Evolutionary conservation across 2,329 filamentous ascomycete species (phyloP), one percentile per base, ranked within the genome.

Genomic region (Helminthosporium solani): DNA sequence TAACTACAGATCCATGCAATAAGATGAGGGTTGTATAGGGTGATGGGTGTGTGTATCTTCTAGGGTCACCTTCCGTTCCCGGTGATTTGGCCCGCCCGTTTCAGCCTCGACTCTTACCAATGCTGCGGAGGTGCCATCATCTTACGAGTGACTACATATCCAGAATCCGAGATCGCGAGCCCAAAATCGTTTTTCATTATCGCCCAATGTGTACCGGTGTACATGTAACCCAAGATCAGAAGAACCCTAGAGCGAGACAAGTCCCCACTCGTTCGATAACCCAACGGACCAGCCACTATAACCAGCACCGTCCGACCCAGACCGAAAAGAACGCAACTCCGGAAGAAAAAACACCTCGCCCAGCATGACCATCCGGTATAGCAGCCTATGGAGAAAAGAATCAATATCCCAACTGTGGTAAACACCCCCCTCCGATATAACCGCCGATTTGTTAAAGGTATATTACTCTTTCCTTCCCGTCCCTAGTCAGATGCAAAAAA

Each of bases 401-500:
- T 38, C 20, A 19, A 38, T 38, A 38, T 38, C 35, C 31, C 58
- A 47, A 58, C 55, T 48, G 60, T 49, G 7, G 46, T 49, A 61
- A 66, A 64, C 58, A 63, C 63, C 60, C 7, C 28, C 46, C 35
- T 25, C 53, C 23, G 23, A 35, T 60, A 46, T 58, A 60, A 52
- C 60, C 58, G 54, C 53, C 52, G 7, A 50, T 46, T 47, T 12
- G 14, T 47, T 46, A 61, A 57, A 60, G 58, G 54, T 60, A 64
- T 64, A 60, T 65, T 53, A 60, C 56, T 55, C 54, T 54, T 44
- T 35, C 28, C 25, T 16, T 39, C 18, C 35, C 41, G 15, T 50
- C 54, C 54, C 40, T 44, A 61, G 43, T 45, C 48, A 48, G 55
- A 66, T 63, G 63, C 58, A 63, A 57, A 61, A 63, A 57, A 61